phyloP scores from a whole-genome alignment of 1,139 yeast genomes.

The Suhomyces chickasaworum region DNA sequence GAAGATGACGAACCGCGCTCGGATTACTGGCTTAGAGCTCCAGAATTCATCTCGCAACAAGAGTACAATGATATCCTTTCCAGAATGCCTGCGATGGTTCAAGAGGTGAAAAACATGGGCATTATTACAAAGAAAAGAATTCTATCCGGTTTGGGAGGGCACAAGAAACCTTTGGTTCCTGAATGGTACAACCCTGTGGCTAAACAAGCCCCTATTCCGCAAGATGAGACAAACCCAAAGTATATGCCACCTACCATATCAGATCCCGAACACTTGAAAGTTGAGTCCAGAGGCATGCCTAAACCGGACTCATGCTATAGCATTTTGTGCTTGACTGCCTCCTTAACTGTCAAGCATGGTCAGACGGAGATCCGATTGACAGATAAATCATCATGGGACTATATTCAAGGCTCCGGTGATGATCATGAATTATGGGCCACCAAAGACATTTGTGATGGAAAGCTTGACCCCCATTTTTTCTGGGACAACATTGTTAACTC shows the following conservation, averaged over 20 bases:
- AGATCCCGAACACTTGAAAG: neutral
- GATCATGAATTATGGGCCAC: conserved; percentile 89
- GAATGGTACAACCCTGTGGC: conserved; percentile 59
- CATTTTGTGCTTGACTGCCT: conserved; percentile 63
- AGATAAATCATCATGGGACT: conserved; percentile 32
- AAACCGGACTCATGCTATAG: conserved; percentile 13
- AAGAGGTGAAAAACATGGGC: conserved; percentile 42
- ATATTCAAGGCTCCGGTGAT: conserved; percentile 92
- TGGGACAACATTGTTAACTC: conserved; percentile 48
- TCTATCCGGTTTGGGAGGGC: conserved; percentile 20
- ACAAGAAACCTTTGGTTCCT: conserved; percentile 61
- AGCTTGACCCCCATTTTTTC: conserved; percentile 54
- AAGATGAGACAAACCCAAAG: neutral
- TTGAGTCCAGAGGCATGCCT: neutral
- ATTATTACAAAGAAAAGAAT: conserved; percentile 39
- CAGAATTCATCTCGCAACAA: conserved; percentile 48
- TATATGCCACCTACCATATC: neutral
- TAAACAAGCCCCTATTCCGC: neutral
- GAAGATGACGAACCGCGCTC: conserved; percentile 4
- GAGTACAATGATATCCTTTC: conserved; percentile 58
- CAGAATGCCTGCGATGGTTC: conserved; percentile 52
- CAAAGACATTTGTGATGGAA: conserved; percentile 34
- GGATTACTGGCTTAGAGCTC: conserved; percentile 5
- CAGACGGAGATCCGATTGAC: conserved; percentile 4
- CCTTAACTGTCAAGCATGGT: conserved; percentile 36